These are phyloP conservation scores for Epichloe coenophiala DNA, from an alignment of 2,329 filamentous ascomycete genomes.

Conservation along the genomic window DNA sequence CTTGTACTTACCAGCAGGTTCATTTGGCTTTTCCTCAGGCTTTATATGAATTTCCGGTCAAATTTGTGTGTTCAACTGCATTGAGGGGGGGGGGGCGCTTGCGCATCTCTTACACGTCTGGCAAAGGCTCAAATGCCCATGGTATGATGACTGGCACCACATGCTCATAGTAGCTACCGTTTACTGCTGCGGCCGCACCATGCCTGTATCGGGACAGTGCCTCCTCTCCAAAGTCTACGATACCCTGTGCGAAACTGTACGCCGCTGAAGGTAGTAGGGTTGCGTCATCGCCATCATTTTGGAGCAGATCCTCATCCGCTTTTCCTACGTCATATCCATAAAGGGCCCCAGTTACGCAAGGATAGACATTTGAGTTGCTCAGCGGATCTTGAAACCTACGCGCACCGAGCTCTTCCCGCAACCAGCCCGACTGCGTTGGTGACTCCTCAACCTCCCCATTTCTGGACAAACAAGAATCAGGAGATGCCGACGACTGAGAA, in stretches of 20 bases:
- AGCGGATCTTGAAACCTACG: background rate
- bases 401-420: background rate
- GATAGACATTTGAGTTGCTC: background rate
- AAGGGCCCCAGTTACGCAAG: background rate
- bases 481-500: background rate
- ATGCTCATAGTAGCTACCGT: slow-evolving; percentile 48
- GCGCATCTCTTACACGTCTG: slow-evolving; percentile 21
- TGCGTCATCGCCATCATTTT: background rate
- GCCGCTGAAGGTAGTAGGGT: background rate
- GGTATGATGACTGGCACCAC: slow-evolving; percentile 49
- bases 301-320: background rate
- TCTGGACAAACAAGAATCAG: slow-evolving; percentile 3
- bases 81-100: background rate
- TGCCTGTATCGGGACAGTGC: background rate
- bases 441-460: slow-evolving; percentile 2
- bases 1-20: slow-evolving; percentile 46
- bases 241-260: background rate
- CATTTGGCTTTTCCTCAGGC: slow-evolving; percentile 51
- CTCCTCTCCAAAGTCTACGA: slow-evolving; percentile 15
- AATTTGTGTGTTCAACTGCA: background rate
- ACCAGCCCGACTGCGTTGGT: background rate
- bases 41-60: background rate
- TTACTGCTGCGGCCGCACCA: background rate
- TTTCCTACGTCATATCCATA: background rate
- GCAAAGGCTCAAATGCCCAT: slow-evolving; percentile 33